Percentiles rank a stretch among this genome's conserved stretches.
Conservation (phyloP, 2,329 filamentous ascomycete species). For the Ophiostoma sp. region DNA sequence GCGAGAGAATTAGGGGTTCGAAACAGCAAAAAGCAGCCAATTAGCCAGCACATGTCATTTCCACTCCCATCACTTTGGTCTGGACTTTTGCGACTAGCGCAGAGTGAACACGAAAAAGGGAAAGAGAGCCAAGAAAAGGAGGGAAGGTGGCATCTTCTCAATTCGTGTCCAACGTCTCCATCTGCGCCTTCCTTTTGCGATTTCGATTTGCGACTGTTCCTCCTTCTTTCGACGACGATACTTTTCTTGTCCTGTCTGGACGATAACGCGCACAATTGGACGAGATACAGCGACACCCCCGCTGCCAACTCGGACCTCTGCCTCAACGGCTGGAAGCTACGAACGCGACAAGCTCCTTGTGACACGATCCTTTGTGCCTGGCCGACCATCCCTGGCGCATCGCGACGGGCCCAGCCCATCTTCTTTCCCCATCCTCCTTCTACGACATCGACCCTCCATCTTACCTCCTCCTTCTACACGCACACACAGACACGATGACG, state of each 20-base stretch:
- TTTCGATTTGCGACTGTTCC: background rate
- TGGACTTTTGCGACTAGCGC: background rate
- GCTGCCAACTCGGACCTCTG: background rate
- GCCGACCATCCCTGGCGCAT: background rate
- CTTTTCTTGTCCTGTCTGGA: background rate
- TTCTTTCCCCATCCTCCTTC: background rate
- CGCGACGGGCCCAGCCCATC: background rate
- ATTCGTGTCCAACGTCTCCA: background rate
- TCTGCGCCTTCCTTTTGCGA: background rate
- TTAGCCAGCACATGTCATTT: background rate
- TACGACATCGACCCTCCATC: background rate
- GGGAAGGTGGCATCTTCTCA: slow-evolving; percentile 17
- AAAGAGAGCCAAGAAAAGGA: slow-evolving; percentile 11
- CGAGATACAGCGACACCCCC: background rate
- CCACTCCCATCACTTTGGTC: background rate
- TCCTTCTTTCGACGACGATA: background rate
- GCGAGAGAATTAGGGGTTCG: background rate
- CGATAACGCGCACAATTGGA: too few species aligned
- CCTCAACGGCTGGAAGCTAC: background rate
- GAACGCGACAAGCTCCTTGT: background rate
- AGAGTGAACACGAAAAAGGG: background rate
- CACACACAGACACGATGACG: slow-evolving; percentile 18
- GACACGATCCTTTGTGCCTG: background rate
- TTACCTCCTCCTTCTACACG: background rate
- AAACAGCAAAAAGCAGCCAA: background rate